Conservation (phyloP, 2,329 filamentous ascomycete species). For the Cladosporium sp. region DNA sequence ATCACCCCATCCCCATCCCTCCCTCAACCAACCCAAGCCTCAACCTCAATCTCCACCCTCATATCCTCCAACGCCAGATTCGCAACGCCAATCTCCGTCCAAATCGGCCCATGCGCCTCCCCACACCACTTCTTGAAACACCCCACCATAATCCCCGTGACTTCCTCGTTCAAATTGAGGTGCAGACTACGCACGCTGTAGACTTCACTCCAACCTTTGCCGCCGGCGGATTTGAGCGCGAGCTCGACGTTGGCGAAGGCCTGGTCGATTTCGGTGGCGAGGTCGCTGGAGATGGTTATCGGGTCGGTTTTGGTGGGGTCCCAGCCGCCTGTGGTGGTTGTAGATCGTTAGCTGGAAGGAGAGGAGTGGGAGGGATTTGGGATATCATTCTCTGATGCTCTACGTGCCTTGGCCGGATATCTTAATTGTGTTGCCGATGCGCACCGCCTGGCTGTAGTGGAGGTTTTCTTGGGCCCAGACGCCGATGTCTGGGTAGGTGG, state of each 20-base stretch:
- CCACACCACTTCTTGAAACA: conserved; percentile 47
- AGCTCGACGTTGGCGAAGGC: conserved; percentile 57
- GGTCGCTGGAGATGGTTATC: conserved; percentile 17
- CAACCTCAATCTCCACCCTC: conserved; percentile 57
- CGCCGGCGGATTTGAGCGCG: conserved; percentile 49
- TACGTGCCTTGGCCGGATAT: conserved; percentile 34
- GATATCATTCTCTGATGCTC: no score
- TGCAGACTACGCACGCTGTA: conserved; percentile 31
- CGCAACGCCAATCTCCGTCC: conserved; percentile 52
- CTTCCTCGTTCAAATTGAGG: conserved; percentile 16
- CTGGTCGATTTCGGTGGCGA: conserved; percentile 32
- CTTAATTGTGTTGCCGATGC: conserved; percentile 33
- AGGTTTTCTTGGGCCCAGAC: conserved; percentile 32
- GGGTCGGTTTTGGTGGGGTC: conserved; percentile 23
- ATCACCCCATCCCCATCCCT: no score
- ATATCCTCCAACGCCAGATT: conserved; percentile 48
- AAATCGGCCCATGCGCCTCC: conserved; percentile 51
- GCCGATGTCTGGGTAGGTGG: conserved; percentile 35
- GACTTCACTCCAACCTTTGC: conserved; percentile 54
- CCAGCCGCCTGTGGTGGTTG: conserved; percentile 32
- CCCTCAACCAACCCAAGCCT: conserved; percentile 14
- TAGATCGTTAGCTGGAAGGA: neutral
- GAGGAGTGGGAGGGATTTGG: neutral
- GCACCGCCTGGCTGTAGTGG: conserved; percentile 34
- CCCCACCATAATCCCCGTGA: conserved; percentile 38